Conservation (phyloP, 306 rosid species). For the Crotalaria pallida region DNA sequence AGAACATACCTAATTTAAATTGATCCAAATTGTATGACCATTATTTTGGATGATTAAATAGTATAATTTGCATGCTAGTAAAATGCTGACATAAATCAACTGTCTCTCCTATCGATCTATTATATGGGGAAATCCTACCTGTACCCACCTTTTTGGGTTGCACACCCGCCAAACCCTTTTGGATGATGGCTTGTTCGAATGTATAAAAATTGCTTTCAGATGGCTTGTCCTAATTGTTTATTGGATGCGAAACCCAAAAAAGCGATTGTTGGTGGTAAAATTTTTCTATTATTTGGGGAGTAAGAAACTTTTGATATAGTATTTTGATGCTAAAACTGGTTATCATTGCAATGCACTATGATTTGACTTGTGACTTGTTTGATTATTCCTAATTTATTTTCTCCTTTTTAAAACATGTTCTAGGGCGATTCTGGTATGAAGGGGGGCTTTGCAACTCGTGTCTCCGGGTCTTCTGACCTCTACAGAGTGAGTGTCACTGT, state of each 20-base stretch:
- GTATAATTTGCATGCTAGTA: conserved; percentile 3
- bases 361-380: conserved; percentile 18
- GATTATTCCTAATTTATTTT: conserved; percentile 1
- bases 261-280: no score
- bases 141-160: no score
- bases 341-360: not conserved
- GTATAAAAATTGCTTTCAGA: no score
- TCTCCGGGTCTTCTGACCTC: conserved; percentile 93
- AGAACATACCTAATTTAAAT: not conserved
- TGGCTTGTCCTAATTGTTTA: no score
- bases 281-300: no score
- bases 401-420: conserved; percentile 20
- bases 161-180: no score
- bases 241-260: no score
- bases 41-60: conserved; percentile 7
- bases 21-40: not conserved
- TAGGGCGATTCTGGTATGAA: conserved; percentile 84
- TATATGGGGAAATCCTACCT: not conserved
- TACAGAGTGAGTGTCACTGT: conserved; percentile 57
- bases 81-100: not conserved
- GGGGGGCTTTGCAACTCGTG: conserved; percentile 89
- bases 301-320: not conserved
- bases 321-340: not conserved
- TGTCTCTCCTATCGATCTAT: conserved; percentile 1
- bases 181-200: no score